phyloP scores from a whole-genome alignment of 345 rosid species.

The Xanthoceras sorbifolium region DNA sequence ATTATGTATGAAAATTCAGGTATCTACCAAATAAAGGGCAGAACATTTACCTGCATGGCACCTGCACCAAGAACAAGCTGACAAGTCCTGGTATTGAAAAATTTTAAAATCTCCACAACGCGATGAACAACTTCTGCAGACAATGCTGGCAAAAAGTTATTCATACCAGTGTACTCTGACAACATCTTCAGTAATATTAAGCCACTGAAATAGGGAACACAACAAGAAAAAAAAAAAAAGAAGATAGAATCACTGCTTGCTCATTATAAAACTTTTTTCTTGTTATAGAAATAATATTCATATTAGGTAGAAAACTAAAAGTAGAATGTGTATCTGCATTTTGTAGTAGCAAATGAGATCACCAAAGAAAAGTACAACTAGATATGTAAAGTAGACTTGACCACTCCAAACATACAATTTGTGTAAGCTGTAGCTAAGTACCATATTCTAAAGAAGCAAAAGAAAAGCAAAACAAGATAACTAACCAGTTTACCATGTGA shows the following conservation, averaged over 20 bases:
- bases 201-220: conserved; percentile 59
- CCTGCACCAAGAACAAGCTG: conserved; percentile 99
- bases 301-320: conserved; percentile 3
- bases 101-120: conserved; percentile 85
- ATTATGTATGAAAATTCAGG: not conserved
- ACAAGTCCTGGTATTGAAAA: conserved; percentile 93
- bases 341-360: not conserved
- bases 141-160: conserved; percentile 69
- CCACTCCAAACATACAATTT: not conserved
- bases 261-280: not conserved
- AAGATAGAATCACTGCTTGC: conserved; percentile 26
- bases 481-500: conserved; percentile 99
- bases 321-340: not conserved
- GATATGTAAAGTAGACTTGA: not conserved
- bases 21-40: not conserved
- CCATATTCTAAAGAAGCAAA: not conserved
- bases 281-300: not conserved
- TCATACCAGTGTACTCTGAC: conserved; percentile 96
- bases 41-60: conserved; percentile 85
- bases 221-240: conserved; percentile 27
- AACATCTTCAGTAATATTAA: conserved; percentile 94
- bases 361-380: not conserved
- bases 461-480: conserved; percentile 36
- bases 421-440: not conserved
- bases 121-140: conserved; percentile 94